These are phyloP conservation scores for Pyricularia sp. DNA, from an alignment of 2,329 filamentous ascomycete species.

Conservation along the genomic window DNA sequence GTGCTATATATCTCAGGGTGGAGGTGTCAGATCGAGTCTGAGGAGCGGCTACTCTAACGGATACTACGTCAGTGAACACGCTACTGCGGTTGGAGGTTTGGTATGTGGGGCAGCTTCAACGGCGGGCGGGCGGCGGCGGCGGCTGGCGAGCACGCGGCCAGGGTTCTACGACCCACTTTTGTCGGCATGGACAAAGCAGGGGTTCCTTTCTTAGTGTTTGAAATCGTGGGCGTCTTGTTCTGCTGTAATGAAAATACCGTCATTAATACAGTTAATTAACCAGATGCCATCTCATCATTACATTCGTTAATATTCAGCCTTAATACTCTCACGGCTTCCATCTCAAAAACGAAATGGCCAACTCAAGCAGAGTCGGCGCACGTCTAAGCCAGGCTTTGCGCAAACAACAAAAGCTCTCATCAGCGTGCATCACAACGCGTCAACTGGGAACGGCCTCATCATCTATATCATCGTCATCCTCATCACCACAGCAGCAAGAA, in stretches of 20 bases:
- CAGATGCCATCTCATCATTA: neutral
- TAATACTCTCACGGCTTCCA: neutral
- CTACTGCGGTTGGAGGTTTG: neutral
- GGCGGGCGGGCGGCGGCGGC: neutral
- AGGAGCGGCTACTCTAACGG: neutral
- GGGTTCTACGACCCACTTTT: neutral
- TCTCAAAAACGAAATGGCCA: neutral
- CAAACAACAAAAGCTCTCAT: neutral
- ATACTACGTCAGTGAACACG: neutral
- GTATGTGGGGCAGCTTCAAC: conserved; percentile 1
- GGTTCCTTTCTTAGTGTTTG: neutral
- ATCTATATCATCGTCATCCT: neutral
- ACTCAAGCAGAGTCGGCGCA: neutral
- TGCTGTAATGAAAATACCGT: neutral
- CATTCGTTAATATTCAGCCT: neutral
- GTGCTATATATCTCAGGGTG: neutral
- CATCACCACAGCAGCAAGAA: neutral
- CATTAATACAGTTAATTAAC: neutral
- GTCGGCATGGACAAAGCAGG: neutral
- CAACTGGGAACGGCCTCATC: neutral
- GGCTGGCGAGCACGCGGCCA: neutral
- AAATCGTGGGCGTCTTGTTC: neutral
- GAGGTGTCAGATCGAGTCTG: neutral
- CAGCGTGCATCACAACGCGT: neutral
- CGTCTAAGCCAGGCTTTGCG: neutral